phyloP scores from a whole-genome alignment of 768 basidiomycete species.

The Pulveroboletus sp. region DNA sequence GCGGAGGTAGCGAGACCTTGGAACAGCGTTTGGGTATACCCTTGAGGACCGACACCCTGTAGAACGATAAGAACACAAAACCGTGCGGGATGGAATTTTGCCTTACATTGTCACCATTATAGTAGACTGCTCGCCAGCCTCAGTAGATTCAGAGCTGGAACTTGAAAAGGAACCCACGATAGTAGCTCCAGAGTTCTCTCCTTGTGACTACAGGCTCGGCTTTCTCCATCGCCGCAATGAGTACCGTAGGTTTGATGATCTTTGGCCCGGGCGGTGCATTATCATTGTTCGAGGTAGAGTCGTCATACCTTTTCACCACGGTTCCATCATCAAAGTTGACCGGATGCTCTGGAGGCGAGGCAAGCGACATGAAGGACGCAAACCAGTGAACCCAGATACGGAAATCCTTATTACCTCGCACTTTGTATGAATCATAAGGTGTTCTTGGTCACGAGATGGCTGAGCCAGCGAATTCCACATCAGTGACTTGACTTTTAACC shows the following conservation, averaged over 20 bases:
- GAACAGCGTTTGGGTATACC: constrained; percentile 72
- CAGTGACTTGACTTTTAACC: neutral
- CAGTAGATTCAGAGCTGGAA: neutral
- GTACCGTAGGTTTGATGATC: constrained; percentile 19
- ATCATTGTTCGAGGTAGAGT: constrained; percentile 5
- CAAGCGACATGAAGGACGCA: constrained; percentile 11
- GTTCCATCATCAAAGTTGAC: neutral
- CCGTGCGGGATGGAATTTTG: neutral
- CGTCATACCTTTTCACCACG: constrained; percentile 9
- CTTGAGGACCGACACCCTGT: constrained; percentile 66
- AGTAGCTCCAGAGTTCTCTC: constrained; percentile 78
- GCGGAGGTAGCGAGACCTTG: constrained; percentile 68
- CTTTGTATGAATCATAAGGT: neutral
- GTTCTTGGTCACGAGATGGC: no score
- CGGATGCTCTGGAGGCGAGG: constrained; percentile 4
- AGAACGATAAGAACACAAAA: neutral
- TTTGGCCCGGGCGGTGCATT: constrained; percentile 4
- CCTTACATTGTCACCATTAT: constrained; percentile 77
- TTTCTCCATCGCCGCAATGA: constrained; percentile 40
- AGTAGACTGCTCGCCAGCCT: constrained; percentile 58
- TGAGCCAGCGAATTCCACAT: neutral
- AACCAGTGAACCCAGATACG: neutral
- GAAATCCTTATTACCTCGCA: neutral
- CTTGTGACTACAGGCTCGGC: constrained; percentile 71
- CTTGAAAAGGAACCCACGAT: constrained; percentile 38